Evolutionary conservation across 2,329 filamentous ascomycete species (phyloP).

Genomic region (Emericellopsis atlantica): DNA sequence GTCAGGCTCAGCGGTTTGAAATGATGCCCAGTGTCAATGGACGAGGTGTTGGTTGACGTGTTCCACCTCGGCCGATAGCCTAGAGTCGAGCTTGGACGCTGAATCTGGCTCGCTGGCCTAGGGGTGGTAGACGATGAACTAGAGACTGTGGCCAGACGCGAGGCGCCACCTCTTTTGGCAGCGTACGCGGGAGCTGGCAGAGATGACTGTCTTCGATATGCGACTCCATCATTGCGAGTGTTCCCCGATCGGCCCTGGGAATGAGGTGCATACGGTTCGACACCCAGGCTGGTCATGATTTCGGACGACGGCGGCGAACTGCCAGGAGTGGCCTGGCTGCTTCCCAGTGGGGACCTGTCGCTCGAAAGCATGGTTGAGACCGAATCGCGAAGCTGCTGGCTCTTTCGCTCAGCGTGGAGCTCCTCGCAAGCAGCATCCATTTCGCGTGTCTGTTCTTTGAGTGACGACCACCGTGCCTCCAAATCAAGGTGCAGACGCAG

Average conservation of each 20-base stretch:
- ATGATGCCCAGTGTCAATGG: conserved; percentile 55
- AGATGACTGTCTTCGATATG: conserved; percentile 31
- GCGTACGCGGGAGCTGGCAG: conserved; percentile 31
- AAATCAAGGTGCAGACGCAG: conserved; percentile 76
- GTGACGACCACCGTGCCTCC: conserved; percentile 63
- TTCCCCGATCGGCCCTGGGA: conserved; percentile 34
- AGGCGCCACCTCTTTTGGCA: conserved; percentile 26
- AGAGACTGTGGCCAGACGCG: conserved; percentile 32
- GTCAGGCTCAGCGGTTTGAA: conserved; percentile 51
- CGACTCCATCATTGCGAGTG: conserved; percentile 29
- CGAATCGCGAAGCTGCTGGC: conserved; percentile 76
- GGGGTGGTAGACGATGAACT: conserved; percentile 38
- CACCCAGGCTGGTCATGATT: conserved; percentile 42
- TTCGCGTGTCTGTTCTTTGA: conserved; percentile 66
- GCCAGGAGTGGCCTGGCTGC: conserved; percentile 57
- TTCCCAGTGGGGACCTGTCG: conserved; percentile 60
- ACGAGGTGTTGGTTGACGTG: conserved; percentile 47
- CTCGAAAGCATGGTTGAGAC: conserved; percentile 85
- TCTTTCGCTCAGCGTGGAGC: conserved; percentile 46
- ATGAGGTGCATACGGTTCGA: conserved; percentile 33
- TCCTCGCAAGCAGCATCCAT: conserved; percentile 69
- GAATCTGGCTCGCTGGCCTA: conserved; percentile 20
- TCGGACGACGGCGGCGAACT: conserved; percentile 53
- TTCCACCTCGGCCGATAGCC: conserved; percentile 63
- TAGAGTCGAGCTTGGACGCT: conserved; percentile 31